Evolutionary conservation across 2,329 filamentous ascomycete species (phyloP).

Genomic region (Plectosphaerella plurivora): DNA sequence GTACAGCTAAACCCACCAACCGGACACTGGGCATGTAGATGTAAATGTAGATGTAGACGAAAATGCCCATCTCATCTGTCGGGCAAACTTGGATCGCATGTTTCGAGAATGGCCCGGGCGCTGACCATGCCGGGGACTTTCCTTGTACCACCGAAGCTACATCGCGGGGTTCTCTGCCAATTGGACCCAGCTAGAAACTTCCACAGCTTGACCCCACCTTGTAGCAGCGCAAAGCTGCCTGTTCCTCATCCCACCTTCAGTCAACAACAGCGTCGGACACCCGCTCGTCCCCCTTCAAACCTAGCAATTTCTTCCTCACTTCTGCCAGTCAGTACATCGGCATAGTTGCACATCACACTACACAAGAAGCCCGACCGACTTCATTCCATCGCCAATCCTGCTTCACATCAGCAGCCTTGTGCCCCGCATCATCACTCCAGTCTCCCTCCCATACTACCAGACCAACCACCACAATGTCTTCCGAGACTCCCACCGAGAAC

Average conservation of each 20-base stretch:
- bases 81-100: too few species aligned
- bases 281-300: not conserved
- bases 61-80: too few species aligned
- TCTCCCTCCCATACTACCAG: not conserved
- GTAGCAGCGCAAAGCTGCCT: not conserved
- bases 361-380: not conserved
- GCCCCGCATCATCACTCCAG: not conserved
- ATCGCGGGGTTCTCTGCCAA: not conserved
- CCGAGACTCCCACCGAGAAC: conserved; percentile 27
- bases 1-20: too few species aligned
- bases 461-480: conserved; percentile 27
- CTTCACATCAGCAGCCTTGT: not conserved
- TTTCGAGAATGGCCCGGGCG: not conserved
- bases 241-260: not conserved
- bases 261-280: too few species aligned
- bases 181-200: conserved; percentile 2
- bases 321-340: too few species aligned
- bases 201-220: conserved; percentile 1
- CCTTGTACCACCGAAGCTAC: not conserved
- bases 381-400: not conserved
- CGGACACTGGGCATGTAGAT: too few species aligned
- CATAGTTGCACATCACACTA: too few species aligned
- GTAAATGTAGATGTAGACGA: too few species aligned
- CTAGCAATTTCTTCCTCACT: not conserved
- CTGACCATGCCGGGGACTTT: not conserved